Evolutionary conservation across 805 yeast species (phyloP).

Genomic region (Metschnikowia rubicola): DNA sequence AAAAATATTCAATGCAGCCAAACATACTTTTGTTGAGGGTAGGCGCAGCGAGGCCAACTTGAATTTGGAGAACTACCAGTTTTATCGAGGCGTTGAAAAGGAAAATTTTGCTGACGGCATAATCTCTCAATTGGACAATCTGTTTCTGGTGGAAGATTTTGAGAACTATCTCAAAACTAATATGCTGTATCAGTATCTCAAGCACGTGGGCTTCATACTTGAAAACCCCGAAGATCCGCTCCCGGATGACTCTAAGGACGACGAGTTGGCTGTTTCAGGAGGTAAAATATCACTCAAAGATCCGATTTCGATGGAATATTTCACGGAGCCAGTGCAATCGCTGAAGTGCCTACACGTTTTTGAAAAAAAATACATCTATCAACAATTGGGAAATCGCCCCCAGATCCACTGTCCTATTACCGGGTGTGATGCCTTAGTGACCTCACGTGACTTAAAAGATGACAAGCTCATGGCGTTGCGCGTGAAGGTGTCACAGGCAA

Average conservation of each 20-base stretch:
- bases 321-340: slow-evolving; percentile 54
- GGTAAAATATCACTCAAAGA: slow-evolving; percentile 67
- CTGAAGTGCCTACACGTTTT: slow-evolving; percentile 58
- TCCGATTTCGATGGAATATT: slow-evolving; percentile 57
- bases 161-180: slow-evolving; percentile 8
- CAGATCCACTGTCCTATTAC: slow-evolving; percentile 53
- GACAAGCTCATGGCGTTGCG: slow-evolving; percentile 58
- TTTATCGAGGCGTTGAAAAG: slow-evolving; percentile 4
- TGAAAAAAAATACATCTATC: slow-evolving; percentile 46
- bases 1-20: slow-evolving; percentile 10
- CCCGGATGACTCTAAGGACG: slow-evolving; percentile 52
- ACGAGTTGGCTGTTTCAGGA: slow-evolving; percentile 64
- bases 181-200: slow-evolving; percentile 26
- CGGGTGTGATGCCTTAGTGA: slow-evolving; percentile 46
- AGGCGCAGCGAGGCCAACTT: slow-evolving; percentile 13
- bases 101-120: slow-evolving; percentile 15
- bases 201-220: slow-evolving; percentile 46
- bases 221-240: slow-evolving; percentile 60
- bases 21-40: slow-evolving; percentile 7
- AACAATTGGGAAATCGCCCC: slow-evolving; percentile 20
- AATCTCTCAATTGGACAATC: slow-evolving; percentile 1
- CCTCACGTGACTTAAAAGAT: slow-evolving; percentile 31
- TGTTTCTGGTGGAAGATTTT: neutral
- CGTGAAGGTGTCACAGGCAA: slow-evolving; percentile 36
- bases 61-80: slow-evolving; percentile 10